Base-by-base conservation (phyloP, 106 monocot genomes). In the Acorus gramineus region DNA sequence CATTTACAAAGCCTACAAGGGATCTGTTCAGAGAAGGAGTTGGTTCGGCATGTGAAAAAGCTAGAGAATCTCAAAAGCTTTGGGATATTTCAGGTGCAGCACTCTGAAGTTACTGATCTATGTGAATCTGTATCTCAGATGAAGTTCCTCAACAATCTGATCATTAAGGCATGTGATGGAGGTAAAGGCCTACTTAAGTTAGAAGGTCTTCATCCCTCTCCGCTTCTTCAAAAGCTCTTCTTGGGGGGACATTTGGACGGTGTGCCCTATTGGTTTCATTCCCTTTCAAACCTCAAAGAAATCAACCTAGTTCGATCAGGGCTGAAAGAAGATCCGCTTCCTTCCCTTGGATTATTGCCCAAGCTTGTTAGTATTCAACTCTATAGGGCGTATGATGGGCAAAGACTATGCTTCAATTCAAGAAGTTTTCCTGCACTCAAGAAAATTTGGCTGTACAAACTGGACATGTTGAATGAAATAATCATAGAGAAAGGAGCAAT, bases 261-360 rank as follows among this genome's bases (percentile, higher is more conserved):
- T 7, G 11, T 77, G 4, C 71, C 77, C 42, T 3, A 5, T 44
- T 67, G 67, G 67, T 2, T 56, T 8, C 14, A 11, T 8, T 56
- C 13, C 2, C 56, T 56, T 6, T 6, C 6, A 6, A 14, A 67
- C 14, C 4, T 67, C 7, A 14, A 5, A 2, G 49, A 67, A 3
- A 11, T 67, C 2, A 10, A 6, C 28, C 55, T 67, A 10, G 1
- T 1, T 28, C 3, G 6, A 7, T 4, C 46, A 8, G 14, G 4
- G 3, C 28, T 67, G 1, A 48, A 14, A 0, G 8, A 56, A 6
- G 56, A 57, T 7, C 3, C 1, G 8, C 2, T 67, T 7, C 5
- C 46, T 11, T 1, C 0, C 43, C 66, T 66, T 13, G 28, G 46
- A 66, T 3, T 44, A 5, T 7, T 66, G 5, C 67, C 67, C 8